Conservation (phyloP, 2,329 filamentous ascomycete genomes). For the Orbilia blumenaviensis region DNA sequence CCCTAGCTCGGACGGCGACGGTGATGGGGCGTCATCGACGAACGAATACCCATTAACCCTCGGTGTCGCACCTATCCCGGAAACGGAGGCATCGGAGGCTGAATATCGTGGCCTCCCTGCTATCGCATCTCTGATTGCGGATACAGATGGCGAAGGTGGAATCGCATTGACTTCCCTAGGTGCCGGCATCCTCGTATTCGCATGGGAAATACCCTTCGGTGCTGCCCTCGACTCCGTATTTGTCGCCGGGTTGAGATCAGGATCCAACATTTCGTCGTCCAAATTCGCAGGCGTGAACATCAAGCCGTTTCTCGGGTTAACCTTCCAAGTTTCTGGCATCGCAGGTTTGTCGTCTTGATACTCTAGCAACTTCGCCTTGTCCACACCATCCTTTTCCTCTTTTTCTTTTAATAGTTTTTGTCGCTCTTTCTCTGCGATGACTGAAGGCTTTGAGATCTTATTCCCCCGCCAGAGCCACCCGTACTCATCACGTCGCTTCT, state of each 20-base stretch:
- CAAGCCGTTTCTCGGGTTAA: constrained; percentile 78
- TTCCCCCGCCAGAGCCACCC: constrained; percentile 90
- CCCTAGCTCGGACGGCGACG: constrained; percentile 69
- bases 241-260: constrained; percentile 69
- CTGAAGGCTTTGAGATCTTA: constrained; percentile 73
- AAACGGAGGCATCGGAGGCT: constrained; percentile 71
- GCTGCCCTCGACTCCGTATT: constrained; percentile 76
- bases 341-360: constrained; percentile 77
- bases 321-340: constrained; percentile 78
- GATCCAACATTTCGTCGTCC: constrained; percentile 70
- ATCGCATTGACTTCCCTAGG: constrained; percentile 62
- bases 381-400: constrained; percentile 70
- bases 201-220: constrained; percentile 79
- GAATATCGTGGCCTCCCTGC: constrained; percentile 73
- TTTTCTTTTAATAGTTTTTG: constrained; percentile 76
- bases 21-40: constrained; percentile 78
- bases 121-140: constrained; percentile 84
- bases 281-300: constrained; percentile 82
- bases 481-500: constrained; percentile 82
- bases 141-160: constrained; percentile 82
- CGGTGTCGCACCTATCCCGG: constrained; percentile 78
- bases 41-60: constrained; percentile 93
- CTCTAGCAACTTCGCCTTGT: constrained; percentile 69
- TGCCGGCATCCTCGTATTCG: constrained; percentile 80
- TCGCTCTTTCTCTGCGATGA: constrained; percentile 74